Base-by-base conservation (phyloP, 2,329 filamentous ascomycete species). In the Dothiorella sarmentorum region DNA sequence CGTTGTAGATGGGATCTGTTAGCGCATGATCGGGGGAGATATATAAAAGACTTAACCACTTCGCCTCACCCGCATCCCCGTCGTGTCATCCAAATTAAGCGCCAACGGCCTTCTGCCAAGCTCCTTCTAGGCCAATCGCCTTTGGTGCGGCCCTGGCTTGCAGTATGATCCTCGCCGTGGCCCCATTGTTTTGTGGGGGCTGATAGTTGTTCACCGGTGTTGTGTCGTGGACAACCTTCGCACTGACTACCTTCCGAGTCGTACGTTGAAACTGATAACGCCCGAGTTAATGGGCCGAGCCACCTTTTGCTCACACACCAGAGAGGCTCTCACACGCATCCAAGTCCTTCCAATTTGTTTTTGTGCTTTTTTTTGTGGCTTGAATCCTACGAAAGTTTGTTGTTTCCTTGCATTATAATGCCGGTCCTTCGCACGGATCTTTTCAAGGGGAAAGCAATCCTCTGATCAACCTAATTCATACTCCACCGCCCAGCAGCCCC, bases 171-270 rank as follows among this genome's bases (percentile, higher is more conserved):
- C 31, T 31, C 49, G 24, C 49, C 35, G n/a, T 29, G 49, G 49
- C 40, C 49, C 49, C 49, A 53, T 33, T 29, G 29, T 40, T 26
- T 53, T 53, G 49, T 53, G 49, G 49, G 49, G 49, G 24, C 49
- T 53, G 49, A 38, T 27, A 53, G 49, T 53, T 53, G 49, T 53
- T 20, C 49, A 53, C 9, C 49, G 47, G 22, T 53, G 49, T 53
- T 35, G 49, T 53, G 49, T 29, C n/a, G 35, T 24, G 29, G 49
- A 40, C 33, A 29, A 35, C 49, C 49, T 53, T 53, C 49, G 49
- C 49, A 53, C 49, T 53, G 49, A 53, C 49, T 15, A 22, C 22
- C 1, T 17, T 20, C 7, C 15, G 33, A 29, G 24, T 26, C 49
- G 49, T 53, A 27, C 49, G 49, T 29, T 27, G 33, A 20, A 27